phyloP scores from a whole-genome alignment of 1,284 basidiomycete genomes.

The Erythrobasidium hasegawianum region DNA sequence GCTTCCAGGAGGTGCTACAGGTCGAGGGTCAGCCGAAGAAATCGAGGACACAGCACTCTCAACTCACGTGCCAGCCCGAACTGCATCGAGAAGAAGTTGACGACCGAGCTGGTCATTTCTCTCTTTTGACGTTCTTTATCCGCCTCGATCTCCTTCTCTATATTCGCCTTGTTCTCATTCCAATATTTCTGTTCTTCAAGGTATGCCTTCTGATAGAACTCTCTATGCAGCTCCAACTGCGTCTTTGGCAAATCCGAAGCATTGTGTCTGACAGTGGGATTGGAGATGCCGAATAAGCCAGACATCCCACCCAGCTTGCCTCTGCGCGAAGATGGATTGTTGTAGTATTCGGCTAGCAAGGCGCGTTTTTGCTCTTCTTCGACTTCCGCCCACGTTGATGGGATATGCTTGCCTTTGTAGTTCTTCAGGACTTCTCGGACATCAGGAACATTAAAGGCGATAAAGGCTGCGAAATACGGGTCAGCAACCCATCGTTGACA shows the following conservation, averaged over 20 bases:
- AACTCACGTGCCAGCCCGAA: conserved; percentile 26
- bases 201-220: conserved; percentile 78
- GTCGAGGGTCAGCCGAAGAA: background rate
- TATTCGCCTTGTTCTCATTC: conserved; percentile 69
- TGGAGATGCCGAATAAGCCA: conserved; percentile 15
- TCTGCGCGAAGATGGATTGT: conserved; percentile 53
- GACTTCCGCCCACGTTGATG: conserved; percentile 79
- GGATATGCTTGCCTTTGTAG: conserved; percentile 83
- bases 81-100: conserved; percentile 10
- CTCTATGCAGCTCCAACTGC: conserved; percentile 84
- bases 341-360: conserved; percentile 78
- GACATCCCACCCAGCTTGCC: conserved; percentile 36
- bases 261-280: background rate
- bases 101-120: conserved; percentile 41
- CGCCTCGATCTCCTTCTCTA: conserved; percentile 73
- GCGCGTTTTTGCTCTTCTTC: conserved; percentile 73
- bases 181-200: conserved; percentile 85
- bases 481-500: no score
- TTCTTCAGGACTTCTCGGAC: conserved; percentile 82
- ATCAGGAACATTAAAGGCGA: conserved; percentile 56
- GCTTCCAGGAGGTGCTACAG: conserved; percentile 8
- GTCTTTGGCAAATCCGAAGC: conserved; percentile 53
- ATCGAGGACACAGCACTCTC: background rate
- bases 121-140: conserved; percentile 73
- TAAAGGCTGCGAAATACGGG: conserved; percentile 32